Conservation (phyloP, 139 green algal genomes). For the Chlamydomonas sphaeroides region DNA sequence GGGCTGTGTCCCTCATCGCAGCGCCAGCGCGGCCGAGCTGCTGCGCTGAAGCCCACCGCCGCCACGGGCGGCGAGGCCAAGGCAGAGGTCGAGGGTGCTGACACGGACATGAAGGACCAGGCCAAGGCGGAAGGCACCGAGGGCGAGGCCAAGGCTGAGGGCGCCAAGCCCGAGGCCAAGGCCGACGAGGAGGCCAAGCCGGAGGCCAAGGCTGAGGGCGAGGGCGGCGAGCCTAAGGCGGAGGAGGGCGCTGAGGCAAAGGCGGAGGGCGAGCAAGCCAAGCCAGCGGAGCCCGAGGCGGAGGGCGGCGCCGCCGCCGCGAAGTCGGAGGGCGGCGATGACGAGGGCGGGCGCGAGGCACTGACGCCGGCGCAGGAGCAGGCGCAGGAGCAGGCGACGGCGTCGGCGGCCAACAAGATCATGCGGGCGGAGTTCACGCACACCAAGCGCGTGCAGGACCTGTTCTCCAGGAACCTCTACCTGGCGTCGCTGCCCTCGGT, state of each 20-base stretch:
- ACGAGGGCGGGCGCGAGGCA: too few relatives aligned
- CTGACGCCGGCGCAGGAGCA: slow-evolving; percentile 13
- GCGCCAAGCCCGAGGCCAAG: slow-evolving; percentile 7
- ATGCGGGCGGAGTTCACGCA: slow-evolving; percentile 57
- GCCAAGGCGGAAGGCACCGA: neutral
- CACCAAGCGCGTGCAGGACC: slow-evolving; percentile 46
- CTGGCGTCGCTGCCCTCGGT: slow-evolving; percentile 60
- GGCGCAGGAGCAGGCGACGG: neutral
- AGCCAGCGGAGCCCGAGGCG: neutral
- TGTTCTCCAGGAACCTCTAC: slow-evolving; percentile 67
- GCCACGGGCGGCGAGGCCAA: slow-evolving; percentile 17
- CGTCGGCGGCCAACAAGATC: slow-evolving; percentile 42
- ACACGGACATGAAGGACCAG: neutral
- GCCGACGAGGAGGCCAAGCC: neutral
- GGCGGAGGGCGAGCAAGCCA: neutral
- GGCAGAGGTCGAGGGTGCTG: neutral
- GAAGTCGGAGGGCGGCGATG: neutral
- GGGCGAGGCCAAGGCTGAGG: neutral
- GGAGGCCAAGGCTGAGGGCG: neutral
- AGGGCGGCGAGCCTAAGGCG: neutral
- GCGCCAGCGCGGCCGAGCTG: too few relatives aligned
- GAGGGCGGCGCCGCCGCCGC: neutral
- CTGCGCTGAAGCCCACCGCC: too few relatives aligned
- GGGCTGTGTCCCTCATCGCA: too few relatives aligned
- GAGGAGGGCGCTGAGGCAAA: neutral